Conservation (phyloP, 1,284 basidiomycete species). For the Crepidotus sp. region DNA sequence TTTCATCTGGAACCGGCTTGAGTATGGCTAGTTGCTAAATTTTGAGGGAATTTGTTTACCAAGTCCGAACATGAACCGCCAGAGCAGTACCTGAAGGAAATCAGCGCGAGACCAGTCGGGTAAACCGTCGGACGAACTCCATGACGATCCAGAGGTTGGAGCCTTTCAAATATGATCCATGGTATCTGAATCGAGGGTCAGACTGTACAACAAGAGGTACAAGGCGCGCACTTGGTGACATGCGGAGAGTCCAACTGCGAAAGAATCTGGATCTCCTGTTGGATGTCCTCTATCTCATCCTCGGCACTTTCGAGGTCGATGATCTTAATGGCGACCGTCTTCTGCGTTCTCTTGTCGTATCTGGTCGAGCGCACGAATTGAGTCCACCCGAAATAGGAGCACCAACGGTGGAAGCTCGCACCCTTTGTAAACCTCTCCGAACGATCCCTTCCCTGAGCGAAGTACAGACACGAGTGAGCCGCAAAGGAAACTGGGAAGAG, state of each 20-base stretch:
- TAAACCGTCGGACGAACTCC: constrained; percentile 60
- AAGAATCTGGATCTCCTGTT: constrained; percentile 97
- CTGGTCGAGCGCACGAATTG: constrained; percentile 32
- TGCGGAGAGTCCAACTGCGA: constrained; percentile 94
- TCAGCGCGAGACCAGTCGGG: not conserved
- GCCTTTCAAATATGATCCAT: constrained; percentile 92
- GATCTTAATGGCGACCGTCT: constrained; percentile 96
- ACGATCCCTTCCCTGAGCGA: constrained; percentile 81
- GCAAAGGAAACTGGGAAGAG: constrained; percentile 12
- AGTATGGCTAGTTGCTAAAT: constrained; percentile 1
- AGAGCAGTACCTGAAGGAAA: constrained; percentile 60
- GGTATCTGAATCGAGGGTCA: constrained; percentile 50
- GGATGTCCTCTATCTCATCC: constrained; percentile 99
- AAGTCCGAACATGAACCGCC: constrained; percentile 81
- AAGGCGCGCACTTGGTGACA: constrained; percentile 76
- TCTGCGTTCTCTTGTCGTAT: constrained; percentile 86
- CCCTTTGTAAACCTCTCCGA: constrained; percentile 98
- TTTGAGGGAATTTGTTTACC: constrained; percentile 32
- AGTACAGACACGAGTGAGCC: constrained; percentile 12
- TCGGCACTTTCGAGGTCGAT: constrained; percentile 98
- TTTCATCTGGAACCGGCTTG: constrained; percentile 70
- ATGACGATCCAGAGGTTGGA: constrained; percentile 98
- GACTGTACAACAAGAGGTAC: constrained; percentile 18
- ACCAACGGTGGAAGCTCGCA: constrained; percentile 25
- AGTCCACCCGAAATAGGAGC: constrained; percentile 12